Conservation (phyloP, 2,329 filamentous ascomycete species). For the Taxawa tesnikishii region DNA sequence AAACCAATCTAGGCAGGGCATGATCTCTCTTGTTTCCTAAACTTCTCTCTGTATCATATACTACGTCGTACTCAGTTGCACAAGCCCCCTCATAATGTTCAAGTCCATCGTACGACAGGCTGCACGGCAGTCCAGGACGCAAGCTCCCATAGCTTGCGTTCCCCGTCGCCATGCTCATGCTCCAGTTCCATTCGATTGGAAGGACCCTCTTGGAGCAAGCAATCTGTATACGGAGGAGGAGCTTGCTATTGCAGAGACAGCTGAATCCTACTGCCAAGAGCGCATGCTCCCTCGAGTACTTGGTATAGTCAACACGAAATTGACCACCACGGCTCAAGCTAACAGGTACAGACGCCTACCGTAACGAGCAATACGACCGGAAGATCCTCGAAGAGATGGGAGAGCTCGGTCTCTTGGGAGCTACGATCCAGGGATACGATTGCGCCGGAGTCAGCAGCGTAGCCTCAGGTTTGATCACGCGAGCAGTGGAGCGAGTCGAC, state of each 20-base stretch:
- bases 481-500: constrained; percentile 82
- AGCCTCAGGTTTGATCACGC: constrained; percentile 78
- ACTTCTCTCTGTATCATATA: too few species aligned
- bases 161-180: constrained; percentile 28
- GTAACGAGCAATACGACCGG: constrained; percentile 75
- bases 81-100: too few species aligned
- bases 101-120: constrained; percentile 26
- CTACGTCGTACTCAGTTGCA: too few species aligned
- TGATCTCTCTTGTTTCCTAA: too few species aligned
- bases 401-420: constrained; percentile 74
- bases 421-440: constrained; percentile 75
- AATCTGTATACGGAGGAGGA: constrained; percentile 83
- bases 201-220: constrained; percentile 68
- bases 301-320: constrained; percentile 38
- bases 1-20: too few species aligned
- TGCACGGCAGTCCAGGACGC: constrained; percentile 25
- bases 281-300: constrained; percentile 73
- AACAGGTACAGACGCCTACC: constrained; percentile 56
- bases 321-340: neutral
- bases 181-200: constrained; percentile 63
- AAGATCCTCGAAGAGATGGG: constrained; percentile 87
- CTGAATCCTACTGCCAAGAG: constrained; percentile 90
- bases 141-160: constrained; percentile 16
- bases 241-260: constrained; percentile 76
- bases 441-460: constrained; percentile 83